phyloP scores from a whole-genome alignment of 805 yeast species.

The Ogataea henricii region DNA sequence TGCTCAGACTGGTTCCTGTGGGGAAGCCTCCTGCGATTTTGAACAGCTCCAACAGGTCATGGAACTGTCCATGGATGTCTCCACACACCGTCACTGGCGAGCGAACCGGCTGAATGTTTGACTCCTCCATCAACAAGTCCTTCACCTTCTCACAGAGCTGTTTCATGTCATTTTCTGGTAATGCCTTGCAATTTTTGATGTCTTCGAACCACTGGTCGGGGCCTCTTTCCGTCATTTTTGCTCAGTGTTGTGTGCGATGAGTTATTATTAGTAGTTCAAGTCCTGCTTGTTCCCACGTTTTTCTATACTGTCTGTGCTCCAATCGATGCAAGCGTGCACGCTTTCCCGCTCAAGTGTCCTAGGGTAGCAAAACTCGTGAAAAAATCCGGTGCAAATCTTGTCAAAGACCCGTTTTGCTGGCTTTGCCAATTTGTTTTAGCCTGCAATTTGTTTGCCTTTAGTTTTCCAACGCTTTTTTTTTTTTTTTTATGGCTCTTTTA shows the following conservation, averaged over 20 bases:
- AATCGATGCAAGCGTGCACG: not conserved
- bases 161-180: slow-evolving; percentile 93
- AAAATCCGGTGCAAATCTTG: not conserved
- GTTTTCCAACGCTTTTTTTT: slow-evolving; percentile 3
- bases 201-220: slow-evolving; percentile 97
- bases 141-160: slow-evolving; percentile 94
- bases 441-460: not conserved
- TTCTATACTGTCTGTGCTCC: not conserved
- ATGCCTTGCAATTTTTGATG: slow-evolving; percentile 83
- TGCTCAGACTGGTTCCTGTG: slow-evolving; percentile 47
- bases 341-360: not conserved
- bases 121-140: slow-evolving; percentile 93
- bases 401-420: not conserved
- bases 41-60: slow-evolving; percentile 87
- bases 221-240: slow-evolving; percentile 65
- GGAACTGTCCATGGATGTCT: slow-evolving; percentile 98
- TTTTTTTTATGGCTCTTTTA: not conserved
- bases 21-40: slow-evolving; percentile 94
- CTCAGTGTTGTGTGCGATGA: not conserved
- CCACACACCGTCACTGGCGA: slow-evolving; percentile 96
- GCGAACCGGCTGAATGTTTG: slow-evolving; percentile 90
- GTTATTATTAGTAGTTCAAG: not conserved
- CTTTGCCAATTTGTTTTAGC: not conserved
- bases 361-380: not conserved
- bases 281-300: slow-evolving; percentile 7